Evolutionary conservation across 1,139 yeast species (phyloP).

Genomic region (Geotrichum candidum): DNA sequence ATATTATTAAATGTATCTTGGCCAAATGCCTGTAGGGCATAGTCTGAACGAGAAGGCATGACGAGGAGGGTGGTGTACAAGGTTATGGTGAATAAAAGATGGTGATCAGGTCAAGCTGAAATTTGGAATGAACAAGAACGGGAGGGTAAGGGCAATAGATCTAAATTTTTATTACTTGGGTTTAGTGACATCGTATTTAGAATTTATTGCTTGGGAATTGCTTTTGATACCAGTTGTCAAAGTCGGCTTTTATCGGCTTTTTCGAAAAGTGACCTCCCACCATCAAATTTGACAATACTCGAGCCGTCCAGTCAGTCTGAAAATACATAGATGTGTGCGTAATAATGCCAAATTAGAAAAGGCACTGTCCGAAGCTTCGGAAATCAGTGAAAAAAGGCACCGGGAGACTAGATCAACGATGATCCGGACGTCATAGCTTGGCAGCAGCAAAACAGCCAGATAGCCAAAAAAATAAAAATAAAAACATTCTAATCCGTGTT

Average conservation of each 20-base stretch:
- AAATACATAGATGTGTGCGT: not conserved
- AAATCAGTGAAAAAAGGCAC: too few relatives aligned
- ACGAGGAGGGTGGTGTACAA: not conserved
- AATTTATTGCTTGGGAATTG: not conserved
- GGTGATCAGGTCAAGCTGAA: not conserved
- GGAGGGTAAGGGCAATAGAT: not conserved
- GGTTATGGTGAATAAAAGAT: not conserved
- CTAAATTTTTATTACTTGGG: not conserved
- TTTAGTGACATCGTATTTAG: too few relatives aligned
- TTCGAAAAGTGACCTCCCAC: not conserved
- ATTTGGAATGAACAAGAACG: not conserved
- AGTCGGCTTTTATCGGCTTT: slow-evolving; percentile 9
- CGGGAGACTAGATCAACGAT: not conserved
- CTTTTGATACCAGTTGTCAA: not conserved
- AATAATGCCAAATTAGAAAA: not conserved
- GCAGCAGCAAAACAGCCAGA: too few relatives aligned
- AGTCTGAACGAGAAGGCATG: slow-evolving; percentile 16
- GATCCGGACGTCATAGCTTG: not conserved
- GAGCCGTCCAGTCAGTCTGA: not conserved
- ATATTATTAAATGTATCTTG: slow-evolving; percentile 16
- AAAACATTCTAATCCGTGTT: not conserved
- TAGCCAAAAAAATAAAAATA: too few relatives aligned
- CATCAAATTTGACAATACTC: not conserved
- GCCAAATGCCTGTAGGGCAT: slow-evolving; percentile 21
- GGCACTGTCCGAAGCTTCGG: not conserved